Evolutionary conservation across 495 filamentous ascomycete species (phyloP).

Genomic region (Aspergillus sclerotioniger): DNA sequence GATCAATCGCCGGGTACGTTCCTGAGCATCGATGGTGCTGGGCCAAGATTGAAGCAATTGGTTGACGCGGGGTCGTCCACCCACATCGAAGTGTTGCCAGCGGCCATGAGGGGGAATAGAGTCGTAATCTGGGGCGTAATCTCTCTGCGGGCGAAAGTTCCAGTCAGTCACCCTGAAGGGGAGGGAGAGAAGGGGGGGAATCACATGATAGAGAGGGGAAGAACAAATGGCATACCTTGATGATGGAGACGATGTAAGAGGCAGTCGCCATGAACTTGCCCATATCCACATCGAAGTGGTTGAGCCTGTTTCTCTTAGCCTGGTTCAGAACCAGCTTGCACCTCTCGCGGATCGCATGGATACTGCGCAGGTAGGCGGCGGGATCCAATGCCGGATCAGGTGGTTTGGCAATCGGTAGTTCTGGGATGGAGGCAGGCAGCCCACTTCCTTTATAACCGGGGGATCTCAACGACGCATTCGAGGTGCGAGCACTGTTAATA

Average conservation of each 20-base stretch:
- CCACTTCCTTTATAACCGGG: conserved; percentile 45
- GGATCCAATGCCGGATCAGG: conserved; percentile 91
- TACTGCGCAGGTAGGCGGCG: conserved; percentile 86
- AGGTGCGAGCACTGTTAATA: conserved; percentile 50
- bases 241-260: conserved; percentile 90
- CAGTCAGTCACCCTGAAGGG: conserved; percentile 11
- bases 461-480: conserved; percentile 56
- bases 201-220: conserved; percentile 10
- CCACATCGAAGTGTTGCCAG: conserved; percentile 72
- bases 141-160: conserved; percentile 57
- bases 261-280: conserved; percentile 83
- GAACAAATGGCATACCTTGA: conserved; percentile 65
- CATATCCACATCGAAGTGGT: conserved; percentile 91
- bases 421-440: conserved; percentile 50
- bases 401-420: conserved; percentile 74
- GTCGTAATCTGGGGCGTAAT: conserved; percentile 82
- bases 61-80: conserved; percentile 63
- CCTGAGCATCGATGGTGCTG: conserved; percentile 56
- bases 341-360: conserved; percentile 83
- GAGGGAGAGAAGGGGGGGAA: background rate
- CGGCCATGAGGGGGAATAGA: conserved; percentile 72
- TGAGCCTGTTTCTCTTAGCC: conserved; percentile 74
- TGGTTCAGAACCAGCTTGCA: conserved; percentile 69
- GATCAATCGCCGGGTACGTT: conserved; percentile 62
- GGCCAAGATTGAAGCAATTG: conserved; percentile 66